Evolutionary conservation across 805 yeast genomes (phyloP), one percentile per base, ranked within the genome.

Genomic region (Ogataea allantospora): DNA sequence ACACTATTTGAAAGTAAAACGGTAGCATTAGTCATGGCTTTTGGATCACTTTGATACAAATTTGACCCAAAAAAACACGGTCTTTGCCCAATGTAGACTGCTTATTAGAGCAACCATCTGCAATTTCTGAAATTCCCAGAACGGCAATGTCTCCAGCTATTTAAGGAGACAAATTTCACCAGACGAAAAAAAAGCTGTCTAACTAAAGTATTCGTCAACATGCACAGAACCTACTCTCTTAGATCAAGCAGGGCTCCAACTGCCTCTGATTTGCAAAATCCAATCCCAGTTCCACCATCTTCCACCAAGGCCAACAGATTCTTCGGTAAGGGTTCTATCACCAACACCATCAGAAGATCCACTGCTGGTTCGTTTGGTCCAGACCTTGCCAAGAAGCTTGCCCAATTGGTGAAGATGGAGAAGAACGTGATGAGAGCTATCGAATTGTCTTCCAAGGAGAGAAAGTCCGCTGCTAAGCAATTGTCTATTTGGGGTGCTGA

Each of bases 161-260:
- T 20, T 38, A 43, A 28, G 27, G 39, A 38, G 30, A 27, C 28
- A 23, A 31, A 38, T 38, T 38, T 33, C 42, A 33, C 35, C 42
- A 33, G 29, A 33, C 34, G 33, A 38, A 29, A 38, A 38, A 29
- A 33, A 38, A 38, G 35, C 41, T 27, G 35, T 30, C 29, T n/a
- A 32, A 13, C 32, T 21, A 26, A 38, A 38, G 36, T 27, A 38
- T 32, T 21, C 31, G 23, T 17, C 29, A 66, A 33, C 50, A 93
- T 93, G 99, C 97, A 91, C 77, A 85, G 97, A 82, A 91, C 99
- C 34, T 93, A 93, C 70, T 91, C 99, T 23, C 75, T 91, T 68
- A 88, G 99, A 78, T 81, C 88, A 55, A 66, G 83, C 40, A 85
- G 96, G 68, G 98, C 97, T 26, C 99, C 99, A 46, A 89, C 99